Evolutionary conservation across 768 basidiomycete genomes (phyloP), one percentile per base, ranked within the genome.

Genomic region (Inosperma sp.): DNA sequence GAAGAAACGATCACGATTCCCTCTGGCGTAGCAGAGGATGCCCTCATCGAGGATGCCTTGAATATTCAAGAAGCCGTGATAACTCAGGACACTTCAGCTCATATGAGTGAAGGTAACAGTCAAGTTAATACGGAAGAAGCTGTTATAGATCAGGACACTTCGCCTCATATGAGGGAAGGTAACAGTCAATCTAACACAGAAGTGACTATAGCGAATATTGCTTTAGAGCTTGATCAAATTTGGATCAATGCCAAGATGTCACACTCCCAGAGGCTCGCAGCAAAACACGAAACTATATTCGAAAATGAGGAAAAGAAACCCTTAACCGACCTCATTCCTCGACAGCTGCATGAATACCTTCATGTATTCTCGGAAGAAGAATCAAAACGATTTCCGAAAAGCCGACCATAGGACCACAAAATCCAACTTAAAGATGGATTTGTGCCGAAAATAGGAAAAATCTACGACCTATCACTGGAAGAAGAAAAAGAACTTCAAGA

Each of bases 401-500:
- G 14, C 5, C 34, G 23, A 3, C 14, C 30, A 16, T 52, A 36
- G 22, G 51, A 52, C n/a, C 51, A 52, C 7, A 23, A 29, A 1
- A 52, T 52, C 9, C 14, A 52, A 1, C 26, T 52, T 0, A 52
- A 48, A 26, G 5, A 34, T 0, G 45, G 37, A 0, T 29, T 47
- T 3, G 44, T 21, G 3, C 51, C 51, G 0, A 47, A 47, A 21
- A 25, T 13, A 14, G 7, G 12, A 3, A 48, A 41, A 16, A 42
- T 47, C 5, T 59, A 60, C 23, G 26, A 5, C 0, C 45, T 62
- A 1, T 36, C 55, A 6, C 59, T 36, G 1, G 51, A 69, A 5
- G 71, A 79, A 54, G 65, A 59, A 4, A 47, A 62, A 12, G 68
- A 62, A 16, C 39, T 67, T 0, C 48, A 56, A 7, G 52, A 58